These are phyloP conservation scores for Globisporangium apiculatum DNA, from an alignment of 352 stramenopile species.

Conservation along the genomic window DNA sequence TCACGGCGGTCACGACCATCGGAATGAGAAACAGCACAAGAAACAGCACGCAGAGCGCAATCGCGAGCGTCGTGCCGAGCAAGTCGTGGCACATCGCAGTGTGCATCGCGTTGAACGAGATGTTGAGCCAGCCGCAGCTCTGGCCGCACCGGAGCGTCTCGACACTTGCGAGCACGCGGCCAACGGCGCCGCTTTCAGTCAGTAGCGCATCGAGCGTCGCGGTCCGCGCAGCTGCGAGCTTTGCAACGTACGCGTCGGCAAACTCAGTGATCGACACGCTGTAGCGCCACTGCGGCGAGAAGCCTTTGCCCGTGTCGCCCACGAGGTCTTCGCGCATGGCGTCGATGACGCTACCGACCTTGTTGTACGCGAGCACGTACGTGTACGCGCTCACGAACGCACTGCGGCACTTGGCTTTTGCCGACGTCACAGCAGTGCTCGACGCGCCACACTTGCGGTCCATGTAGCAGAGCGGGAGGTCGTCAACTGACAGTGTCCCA, in stretches of 20 bases:
- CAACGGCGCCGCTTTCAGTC: constrained; percentile 35
- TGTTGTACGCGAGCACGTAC: constrained; percentile 52
- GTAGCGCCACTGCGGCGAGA: constrained; percentile 58
- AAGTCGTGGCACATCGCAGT: constrained; percentile 66
- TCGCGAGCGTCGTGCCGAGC: constrained; percentile 66
- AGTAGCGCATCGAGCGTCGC: constrained; percentile 34
- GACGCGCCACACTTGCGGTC: constrained; percentile 25
- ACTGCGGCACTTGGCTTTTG: constrained; percentile 34
- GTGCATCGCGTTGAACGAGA: constrained; percentile 76
- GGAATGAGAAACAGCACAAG: constrained; percentile 68
- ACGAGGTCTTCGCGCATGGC: constrained; percentile 72
- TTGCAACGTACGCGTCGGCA: constrained; percentile 45
- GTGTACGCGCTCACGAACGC: constrained; percentile 49
- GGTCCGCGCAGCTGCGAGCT: constrained; percentile 32
- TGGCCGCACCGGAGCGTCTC: constrained; percentile 64
- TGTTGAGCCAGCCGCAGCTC: constrained; percentile 76
- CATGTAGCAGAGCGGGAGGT: constrained; percentile 64
- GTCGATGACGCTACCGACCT: constrained; percentile 49
- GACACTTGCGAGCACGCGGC: constrained; percentile 43
- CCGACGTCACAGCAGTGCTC: constrained; percentile 4
- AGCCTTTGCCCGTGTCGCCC: constrained; percentile 52
- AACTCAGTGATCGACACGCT: constrained; percentile 59
- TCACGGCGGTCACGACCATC: constrained; percentile 60
- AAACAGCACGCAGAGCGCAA: constrained; percentile 74
- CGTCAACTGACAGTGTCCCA: constrained; percentile 16